Evolutionary conservation across 768 basidiomycete species (phyloP).

Genomic region (Candolleomyces aberdarensis): DNA sequence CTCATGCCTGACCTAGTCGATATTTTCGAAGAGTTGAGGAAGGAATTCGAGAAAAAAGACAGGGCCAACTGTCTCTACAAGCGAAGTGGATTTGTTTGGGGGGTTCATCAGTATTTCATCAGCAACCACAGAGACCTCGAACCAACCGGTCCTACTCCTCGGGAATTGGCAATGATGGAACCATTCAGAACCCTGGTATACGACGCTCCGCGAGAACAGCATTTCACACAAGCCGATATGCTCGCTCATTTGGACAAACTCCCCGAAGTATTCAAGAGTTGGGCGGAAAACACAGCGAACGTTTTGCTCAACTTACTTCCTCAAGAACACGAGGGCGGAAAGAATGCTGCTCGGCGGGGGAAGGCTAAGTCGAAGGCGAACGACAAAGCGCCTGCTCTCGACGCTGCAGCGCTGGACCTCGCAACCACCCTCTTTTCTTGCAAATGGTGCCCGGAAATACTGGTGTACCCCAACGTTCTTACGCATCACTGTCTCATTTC

Average conservation of each 20-base stretch:
- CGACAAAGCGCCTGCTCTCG: neutral
- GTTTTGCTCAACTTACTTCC: neutral
- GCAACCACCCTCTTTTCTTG: slow-evolving; percentile 1
- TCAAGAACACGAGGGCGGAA: neutral
- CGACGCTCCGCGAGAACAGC: neutral
- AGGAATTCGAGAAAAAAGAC: neutral
- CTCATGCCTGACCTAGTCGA: neutral
- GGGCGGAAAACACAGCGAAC: neutral
- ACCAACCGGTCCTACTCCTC: neutral
- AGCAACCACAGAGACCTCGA: neutral
- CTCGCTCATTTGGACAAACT: neutral
- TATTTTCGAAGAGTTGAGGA: neutral
- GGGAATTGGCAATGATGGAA: neutral
- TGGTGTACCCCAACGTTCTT: neutral
- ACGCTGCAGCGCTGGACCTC: neutral
- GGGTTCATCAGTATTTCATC: neutral
- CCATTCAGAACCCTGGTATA: slow-evolving; percentile 1
- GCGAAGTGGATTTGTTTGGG: neutral
- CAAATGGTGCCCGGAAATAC: neutral
- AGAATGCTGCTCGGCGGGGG: neutral
- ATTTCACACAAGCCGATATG: neutral
- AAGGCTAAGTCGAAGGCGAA: neutral
- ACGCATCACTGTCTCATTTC: neutral
- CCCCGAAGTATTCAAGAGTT: neutral
- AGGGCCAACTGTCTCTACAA: neutral